Conservation (phyloP, 768 basidiomycete species). For the Termitomyces sp. region DNA sequence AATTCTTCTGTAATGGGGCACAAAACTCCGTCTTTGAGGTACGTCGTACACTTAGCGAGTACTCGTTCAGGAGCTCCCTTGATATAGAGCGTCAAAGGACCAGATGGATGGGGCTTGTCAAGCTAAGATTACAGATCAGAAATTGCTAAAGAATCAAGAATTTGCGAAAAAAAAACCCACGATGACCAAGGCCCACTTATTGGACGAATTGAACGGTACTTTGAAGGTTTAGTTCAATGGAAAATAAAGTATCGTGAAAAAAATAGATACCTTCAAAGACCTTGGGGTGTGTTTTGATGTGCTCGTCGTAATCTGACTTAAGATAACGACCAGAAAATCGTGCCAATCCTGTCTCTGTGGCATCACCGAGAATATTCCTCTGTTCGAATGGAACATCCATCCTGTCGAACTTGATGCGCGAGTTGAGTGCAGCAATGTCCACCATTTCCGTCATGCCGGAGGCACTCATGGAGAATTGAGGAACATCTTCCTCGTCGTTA, state of each 20-base stretch:
- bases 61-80: conserved; percentile 71
- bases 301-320: conserved; percentile 44
- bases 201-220: conserved; percentile 70
- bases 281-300: conserved; percentile 45
- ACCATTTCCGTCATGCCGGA: conserved; percentile 63
- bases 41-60: conserved; percentile 56
- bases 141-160: not conserved
- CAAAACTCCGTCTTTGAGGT: conserved; percentile 44
- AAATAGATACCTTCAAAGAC: conserved; percentile 48
- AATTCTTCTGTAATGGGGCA: conserved; percentile 53
- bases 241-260: not conserved
- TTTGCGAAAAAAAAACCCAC: conserved; percentile 30
- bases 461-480: conserved; percentile 41
- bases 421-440: conserved; percentile 61
- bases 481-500: conserved; percentile 54
- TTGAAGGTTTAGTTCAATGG: not conserved
- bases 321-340: conserved; percentile 59
- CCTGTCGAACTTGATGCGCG: conserved; percentile 65
- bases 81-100: conserved; percentile 48
- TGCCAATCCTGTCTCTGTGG: conserved; percentile 70
- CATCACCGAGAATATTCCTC: conserved; percentile 61
- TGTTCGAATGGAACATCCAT: conserved; percentile 56
- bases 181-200: conserved; percentile 70
- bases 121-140: conserved; percentile 28
- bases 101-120: conserved; percentile 46